These are phyloP conservation scores for Nicotiana obtusifolia DNA, from an alignment of 257 asterid species.

Conservation along the genomic window DNA sequence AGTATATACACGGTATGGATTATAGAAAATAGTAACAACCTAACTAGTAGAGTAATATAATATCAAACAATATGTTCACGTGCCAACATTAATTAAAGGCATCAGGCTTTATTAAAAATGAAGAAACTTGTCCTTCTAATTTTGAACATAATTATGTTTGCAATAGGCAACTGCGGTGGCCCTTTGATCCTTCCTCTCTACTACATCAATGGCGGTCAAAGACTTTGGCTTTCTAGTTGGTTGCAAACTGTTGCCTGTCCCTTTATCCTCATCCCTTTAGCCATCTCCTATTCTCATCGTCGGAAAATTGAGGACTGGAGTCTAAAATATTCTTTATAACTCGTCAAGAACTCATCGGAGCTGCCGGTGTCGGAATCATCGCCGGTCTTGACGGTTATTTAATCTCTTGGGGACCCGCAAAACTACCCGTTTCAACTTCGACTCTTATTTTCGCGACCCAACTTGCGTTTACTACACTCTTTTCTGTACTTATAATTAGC, in stretches of 20 bases:
- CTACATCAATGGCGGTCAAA: constrained; percentile 23
- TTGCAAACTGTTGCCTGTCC: constrained; percentile 31
- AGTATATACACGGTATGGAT: too few relatives aligned
- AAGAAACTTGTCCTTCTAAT: constrained; percentile 11
- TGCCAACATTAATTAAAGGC: too few relatives aligned
- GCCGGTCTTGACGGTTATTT: constrained; percentile 24
- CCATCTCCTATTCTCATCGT: constrained; percentile 17
- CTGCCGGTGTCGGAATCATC: constrained; percentile 15
- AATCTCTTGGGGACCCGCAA: constrained; percentile 22
- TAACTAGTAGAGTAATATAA: too few relatives aligned
- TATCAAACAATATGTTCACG: too few relatives aligned
- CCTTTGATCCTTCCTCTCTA: constrained; percentile 27
- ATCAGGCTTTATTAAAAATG: background rate
- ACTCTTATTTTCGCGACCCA: constrained; percentile 22
- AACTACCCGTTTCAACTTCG: constrained; percentile 24
- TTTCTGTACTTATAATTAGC: constrained; percentile 19
- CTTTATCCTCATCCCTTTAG: constrained; percentile 16
- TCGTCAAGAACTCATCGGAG: background rate
- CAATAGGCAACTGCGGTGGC: constrained; percentile 19
- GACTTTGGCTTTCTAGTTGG: constrained; percentile 24
- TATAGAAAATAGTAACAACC: too few relatives aligned
- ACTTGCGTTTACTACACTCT: constrained; percentile 23
- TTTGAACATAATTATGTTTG: constrained; percentile 11
- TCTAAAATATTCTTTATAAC: constrained; percentile 8
- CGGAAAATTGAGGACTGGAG: constrained; percentile 3